Evolutionary conservation across 805 yeast species (phyloP), one percentile per base, ranked within the genome.

Genomic region (Starmera pachycereana): DNA sequence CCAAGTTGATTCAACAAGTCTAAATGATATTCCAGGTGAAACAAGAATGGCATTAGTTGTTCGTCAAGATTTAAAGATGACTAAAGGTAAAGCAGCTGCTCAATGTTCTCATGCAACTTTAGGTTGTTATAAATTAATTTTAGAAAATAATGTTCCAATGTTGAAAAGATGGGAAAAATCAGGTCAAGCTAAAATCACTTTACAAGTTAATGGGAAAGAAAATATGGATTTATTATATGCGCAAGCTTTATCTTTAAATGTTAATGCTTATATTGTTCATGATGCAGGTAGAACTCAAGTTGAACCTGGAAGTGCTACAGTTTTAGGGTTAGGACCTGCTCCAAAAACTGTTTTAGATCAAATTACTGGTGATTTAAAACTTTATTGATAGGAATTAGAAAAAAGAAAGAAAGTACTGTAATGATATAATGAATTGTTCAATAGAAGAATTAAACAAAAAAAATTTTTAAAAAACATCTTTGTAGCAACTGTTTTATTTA

Each of bases 71-170:
- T 65, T 92, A 44, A 80, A 77, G 34, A 92, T 92, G 97, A 78
- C 82, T 29, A 87, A 86, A 61, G 99, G 99, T 18, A 92, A 92
- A 57, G 81, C 85, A 3, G 97, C 97, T 5, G 98, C 98, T 6
- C 99, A 92, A 57, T 90, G 97, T 60, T 81, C 88, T 32, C 99
- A 92, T 64, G 98, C 98, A n/a, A 94, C 97, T 0, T 69, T 92
- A 29, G 89, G 92, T 0, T 77, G 92, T 50, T 92, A 84, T 61
- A 79, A 83, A 52, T 62, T 76, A 45, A 81, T 82, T 63, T 65
- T 74, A 32, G 63, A 69, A 32, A 72, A 75, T 45, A 79, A 84
- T 46, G 79, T 86, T 12, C 66, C 65, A 11, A 60, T 82, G 67
- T 69, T 88, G 10, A 60, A 64, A 11, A 68, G 90, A 47, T 92